phyloP scores from a whole-genome alignment of 2,329 filamentous ascomycete genomes.

The Cylindrodendrum hubeiense region DNA sequence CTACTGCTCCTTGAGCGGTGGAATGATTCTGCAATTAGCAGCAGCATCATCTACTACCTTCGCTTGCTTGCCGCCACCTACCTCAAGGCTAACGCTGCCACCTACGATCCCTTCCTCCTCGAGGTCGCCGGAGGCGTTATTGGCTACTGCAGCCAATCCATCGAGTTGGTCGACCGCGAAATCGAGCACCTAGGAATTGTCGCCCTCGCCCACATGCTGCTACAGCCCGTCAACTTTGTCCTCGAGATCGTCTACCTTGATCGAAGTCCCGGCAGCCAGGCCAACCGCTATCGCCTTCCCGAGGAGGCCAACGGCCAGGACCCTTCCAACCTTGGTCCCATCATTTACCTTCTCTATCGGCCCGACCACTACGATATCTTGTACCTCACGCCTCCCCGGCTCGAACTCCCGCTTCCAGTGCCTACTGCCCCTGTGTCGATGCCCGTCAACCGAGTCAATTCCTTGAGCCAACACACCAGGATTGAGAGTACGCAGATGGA shows the following conservation, averaged over 20 bases:
- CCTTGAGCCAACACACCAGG: slow-evolving; percentile 59
- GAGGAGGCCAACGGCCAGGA: slow-evolving; percentile 63
- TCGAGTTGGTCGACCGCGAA: slow-evolving; percentile 83
- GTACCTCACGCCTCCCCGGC: slow-evolving; percentile 69
- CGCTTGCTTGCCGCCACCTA: slow-evolving; percentile 86
- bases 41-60: slow-evolving; percentile 86
- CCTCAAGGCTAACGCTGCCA: slow-evolving; percentile 79
- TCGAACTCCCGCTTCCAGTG: slow-evolving; percentile 37
- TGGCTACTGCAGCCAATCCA: slow-evolving; percentile 75
- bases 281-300: slow-evolving; percentile 78
- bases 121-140: slow-evolving; percentile 70
- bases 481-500: slow-evolving; percentile 55
- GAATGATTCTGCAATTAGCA: slow-evolving; percentile 77
- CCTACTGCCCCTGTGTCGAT: slow-evolving; percentile 51
- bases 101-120: slow-evolving; percentile 79
- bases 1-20: slow-evolving; percentile 73
- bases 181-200: slow-evolving; percentile 92
- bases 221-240: slow-evolving; percentile 82
- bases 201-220: slow-evolving; percentile 80
- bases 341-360: slow-evolving; percentile 72
- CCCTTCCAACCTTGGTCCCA: slow-evolving; percentile 57
- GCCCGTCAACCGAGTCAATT: slow-evolving; percentile 66
- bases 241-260: slow-evolving; percentile 94
- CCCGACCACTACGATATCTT: slow-evolving; percentile 95
- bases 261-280: slow-evolving; percentile 80